Evolutionary conservation across 2,329 filamentous ascomycete genomes (phyloP).

Genomic region (Claviceps fusiformis): DNA sequence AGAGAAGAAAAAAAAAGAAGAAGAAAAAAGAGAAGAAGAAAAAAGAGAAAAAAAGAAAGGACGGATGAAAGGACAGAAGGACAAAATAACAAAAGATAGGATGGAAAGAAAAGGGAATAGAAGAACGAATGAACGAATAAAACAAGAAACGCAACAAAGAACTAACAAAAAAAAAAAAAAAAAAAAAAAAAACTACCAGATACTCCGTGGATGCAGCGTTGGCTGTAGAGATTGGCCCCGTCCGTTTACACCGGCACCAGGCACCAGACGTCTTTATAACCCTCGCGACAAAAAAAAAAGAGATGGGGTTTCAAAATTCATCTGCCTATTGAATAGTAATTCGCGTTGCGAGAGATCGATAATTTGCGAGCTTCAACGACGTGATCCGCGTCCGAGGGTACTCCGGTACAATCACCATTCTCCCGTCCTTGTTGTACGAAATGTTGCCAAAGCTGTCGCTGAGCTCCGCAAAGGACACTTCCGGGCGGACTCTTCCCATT

Average conservation of each 20-base stretch:
- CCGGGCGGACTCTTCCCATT: conserved; percentile 44
- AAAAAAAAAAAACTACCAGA: not conserved
- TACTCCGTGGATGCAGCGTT: too few species aligned
- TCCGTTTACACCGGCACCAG: too few species aligned
- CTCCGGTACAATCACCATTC: conserved; percentile 42
- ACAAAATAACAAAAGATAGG: too few species aligned
- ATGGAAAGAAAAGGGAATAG: too few species aligned
- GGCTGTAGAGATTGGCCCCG: too few species aligned
- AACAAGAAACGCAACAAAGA: too few species aligned
- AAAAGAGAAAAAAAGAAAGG: too few species aligned
- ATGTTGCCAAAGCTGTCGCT: conserved; percentile 50
- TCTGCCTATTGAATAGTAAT: conserved; percentile 21
- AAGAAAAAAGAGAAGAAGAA: too few species aligned
- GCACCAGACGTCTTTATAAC: not conserved
- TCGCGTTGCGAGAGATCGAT: conserved; percentile 33
- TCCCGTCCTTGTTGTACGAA: conserved; percentile 44
- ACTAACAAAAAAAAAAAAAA: not conserved
- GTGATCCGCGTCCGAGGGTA: conserved; percentile 37
- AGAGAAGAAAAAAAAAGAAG: too few species aligned
- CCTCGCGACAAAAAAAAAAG: too few species aligned
- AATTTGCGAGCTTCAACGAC: conserved; percentile 45
- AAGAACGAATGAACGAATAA: too few species aligned
- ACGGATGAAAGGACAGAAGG: too few species aligned
- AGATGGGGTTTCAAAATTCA: not conserved
- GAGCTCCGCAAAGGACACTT: conserved; percentile 45